Conservation (phyloP, 2,329 filamentous ascomycete genomes). For the Emericellopsis cladophorae region DNA sequence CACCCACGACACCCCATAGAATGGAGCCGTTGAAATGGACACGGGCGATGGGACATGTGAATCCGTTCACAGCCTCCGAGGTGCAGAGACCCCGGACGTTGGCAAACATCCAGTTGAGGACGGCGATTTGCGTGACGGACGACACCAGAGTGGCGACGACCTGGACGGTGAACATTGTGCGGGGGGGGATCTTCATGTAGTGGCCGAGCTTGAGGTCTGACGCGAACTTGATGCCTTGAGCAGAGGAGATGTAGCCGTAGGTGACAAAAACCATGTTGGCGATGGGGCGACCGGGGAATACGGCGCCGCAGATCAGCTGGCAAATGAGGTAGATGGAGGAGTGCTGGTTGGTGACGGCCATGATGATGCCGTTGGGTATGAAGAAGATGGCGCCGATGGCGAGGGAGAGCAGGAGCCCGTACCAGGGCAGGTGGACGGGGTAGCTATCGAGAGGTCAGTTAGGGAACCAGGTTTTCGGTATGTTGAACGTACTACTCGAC, state of each 20-base stretch:
- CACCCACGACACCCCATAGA: constrained; percentile 80
- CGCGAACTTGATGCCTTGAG: constrained; percentile 81
- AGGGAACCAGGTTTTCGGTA: not conserved
- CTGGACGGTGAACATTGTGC: constrained; percentile 68
- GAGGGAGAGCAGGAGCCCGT: constrained; percentile 68
- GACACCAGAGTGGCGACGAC: constrained; percentile 65
- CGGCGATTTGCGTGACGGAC: constrained; percentile 67
- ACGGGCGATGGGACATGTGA: constrained; percentile 75
- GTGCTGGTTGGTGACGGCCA: constrained; percentile 86
- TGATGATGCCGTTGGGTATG: constrained; percentile 84
- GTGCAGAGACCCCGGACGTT: constrained; percentile 71
- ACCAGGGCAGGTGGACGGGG: constrained; percentile 75
- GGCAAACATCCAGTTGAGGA: constrained; percentile 82
- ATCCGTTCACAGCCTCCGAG: constrained; percentile 67
- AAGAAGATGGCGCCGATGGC: constrained; percentile 70
- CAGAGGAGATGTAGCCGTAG: constrained; percentile 80
- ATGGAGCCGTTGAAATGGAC: constrained; percentile 88
- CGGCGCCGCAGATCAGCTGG: constrained; percentile 68
- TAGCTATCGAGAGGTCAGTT: constrained; percentile 36
- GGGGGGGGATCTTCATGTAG: constrained; percentile 77
- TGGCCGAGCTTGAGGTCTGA: constrained; percentile 79
- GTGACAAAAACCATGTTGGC: constrained; percentile 92
- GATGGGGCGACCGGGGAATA: constrained; percentile 75
- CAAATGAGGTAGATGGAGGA: constrained; percentile 79
- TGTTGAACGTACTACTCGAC: constrained; percentile 59